phyloP scores from a whole-genome alignment of 768 basidiomycete species.

The Macrolepiota dolichaula region DNA sequence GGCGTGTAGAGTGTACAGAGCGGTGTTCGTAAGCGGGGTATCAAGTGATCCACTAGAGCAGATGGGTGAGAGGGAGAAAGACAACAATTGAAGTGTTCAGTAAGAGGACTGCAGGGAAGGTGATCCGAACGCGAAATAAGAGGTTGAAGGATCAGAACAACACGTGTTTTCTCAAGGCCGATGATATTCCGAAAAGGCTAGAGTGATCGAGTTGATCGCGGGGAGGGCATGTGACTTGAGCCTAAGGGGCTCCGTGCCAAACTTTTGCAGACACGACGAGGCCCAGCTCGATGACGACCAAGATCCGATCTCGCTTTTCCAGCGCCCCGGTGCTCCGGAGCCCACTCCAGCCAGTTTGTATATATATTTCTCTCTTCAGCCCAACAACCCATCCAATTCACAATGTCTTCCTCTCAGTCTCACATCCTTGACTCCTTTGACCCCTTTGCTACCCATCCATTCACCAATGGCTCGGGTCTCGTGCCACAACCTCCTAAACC shows the following conservation, averaged over 20 bases:
- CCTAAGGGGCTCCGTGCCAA: not conserved
- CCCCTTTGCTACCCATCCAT: slow-evolving; percentile 57
- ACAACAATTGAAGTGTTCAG: too few species aligned
- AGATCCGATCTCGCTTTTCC: slow-evolving; percentile 8
- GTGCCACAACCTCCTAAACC: slow-evolving; percentile 40
- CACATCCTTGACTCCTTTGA: slow-evolving; percentile 45
- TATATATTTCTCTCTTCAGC: not conserved
- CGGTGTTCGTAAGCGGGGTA: not conserved
- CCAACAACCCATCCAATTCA: slow-evolving; percentile 3
- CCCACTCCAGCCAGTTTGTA: not conserved
- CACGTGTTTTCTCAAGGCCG: slow-evolving; percentile 5
- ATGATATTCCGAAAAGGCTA: slow-evolving; percentile 5
- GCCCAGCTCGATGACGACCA: not conserved
- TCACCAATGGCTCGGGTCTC: slow-evolving; percentile 45
- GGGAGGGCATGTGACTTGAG: slow-evolving; percentile 4
- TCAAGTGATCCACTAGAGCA: too few species aligned
- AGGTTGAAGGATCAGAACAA: not conserved
- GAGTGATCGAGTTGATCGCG: slow-evolving; percentile 8
- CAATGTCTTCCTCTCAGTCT: slow-evolving; percentile 20
- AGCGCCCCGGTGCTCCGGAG: slow-evolving; percentile 2
- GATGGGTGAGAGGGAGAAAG: not conserved
- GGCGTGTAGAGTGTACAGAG: not conserved
- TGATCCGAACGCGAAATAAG: not conserved
- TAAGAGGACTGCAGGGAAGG: not conserved
- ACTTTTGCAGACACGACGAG: not conserved